A percentile compares a stretch with the other conserved stretches of the same genome.
Conservation (phyloP, 2,329 filamentous ascomycete genomes). For the Cladosporium sp. region DNA sequence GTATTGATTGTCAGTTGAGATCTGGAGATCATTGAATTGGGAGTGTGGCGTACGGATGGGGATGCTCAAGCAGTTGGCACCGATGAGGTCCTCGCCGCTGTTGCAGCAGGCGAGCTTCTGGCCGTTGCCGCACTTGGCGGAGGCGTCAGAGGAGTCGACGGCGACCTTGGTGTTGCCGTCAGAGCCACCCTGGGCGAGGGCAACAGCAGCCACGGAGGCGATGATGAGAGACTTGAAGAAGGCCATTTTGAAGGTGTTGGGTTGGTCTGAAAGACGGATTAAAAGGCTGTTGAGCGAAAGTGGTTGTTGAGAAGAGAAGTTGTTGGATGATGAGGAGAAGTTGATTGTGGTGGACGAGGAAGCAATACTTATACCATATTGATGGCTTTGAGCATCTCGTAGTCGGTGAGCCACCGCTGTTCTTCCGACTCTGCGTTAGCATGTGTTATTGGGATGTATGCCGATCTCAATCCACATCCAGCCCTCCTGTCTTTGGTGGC, state of each 20-base stretch:
- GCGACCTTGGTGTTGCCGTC: conserved; percentile 6
- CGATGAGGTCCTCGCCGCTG: conserved; percentile 11
- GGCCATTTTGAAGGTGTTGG: conserved; percentile 12
- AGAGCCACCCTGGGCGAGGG: conserved; percentile 6
- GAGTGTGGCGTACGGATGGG: neutral
- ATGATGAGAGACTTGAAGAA: conserved; percentile 14
- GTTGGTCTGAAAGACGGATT: conserved; percentile 13
- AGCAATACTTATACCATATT: conserved; percentile 12
- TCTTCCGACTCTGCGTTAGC: neutral
- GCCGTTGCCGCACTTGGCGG: conserved; percentile 7
- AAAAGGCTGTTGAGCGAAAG: conserved; percentile 8
- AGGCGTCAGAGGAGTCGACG: neutral
- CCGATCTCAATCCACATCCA: conserved; percentile 10
- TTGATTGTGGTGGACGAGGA: conserved; percentile 9
- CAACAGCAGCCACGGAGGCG: conserved; percentile 12
- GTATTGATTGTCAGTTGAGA: neutral
- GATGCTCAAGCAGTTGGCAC: conserved; percentile 11
- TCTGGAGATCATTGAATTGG: neutral
- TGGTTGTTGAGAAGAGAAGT: conserved; percentile 13
- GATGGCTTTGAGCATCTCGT: neutral
- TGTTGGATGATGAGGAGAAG: conserved; percentile 11
- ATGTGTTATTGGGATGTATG: conserved; percentile 3
- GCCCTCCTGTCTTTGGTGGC: conserved; percentile 6
- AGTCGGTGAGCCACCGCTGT: conserved; percentile 9
- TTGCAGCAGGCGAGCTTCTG: conserved; percentile 12